A percentile compares a stretch with the other conserved stretches of the same genome.
phyloP scores from a whole-genome alignment of 495 filamentous ascomycete genomes.

The Aspergillus ellipticus region DNA sequence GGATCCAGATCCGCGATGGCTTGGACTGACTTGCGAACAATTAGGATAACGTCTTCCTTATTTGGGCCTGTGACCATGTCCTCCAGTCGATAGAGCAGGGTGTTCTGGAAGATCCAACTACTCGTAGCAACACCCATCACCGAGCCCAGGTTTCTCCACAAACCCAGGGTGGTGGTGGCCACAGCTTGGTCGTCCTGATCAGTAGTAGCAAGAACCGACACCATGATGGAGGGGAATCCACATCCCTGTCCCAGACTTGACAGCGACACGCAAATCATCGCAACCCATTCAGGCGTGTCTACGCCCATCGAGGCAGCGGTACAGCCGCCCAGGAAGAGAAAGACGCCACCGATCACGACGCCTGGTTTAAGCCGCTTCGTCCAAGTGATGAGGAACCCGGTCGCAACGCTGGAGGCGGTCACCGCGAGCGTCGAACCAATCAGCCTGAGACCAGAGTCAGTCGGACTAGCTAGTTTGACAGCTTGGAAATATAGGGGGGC shows the following conservation, averaged over 20 bases:
- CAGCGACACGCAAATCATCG: constrained; percentile 60
- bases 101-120: constrained; percentile 74
- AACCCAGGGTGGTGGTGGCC: constrained; percentile 64
- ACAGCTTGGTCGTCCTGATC: constrained; percentile 71
- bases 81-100: constrained; percentile 56
- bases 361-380: constrained; percentile 61
- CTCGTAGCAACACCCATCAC: constrained; percentile 69
- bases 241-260: constrained; percentile 63
- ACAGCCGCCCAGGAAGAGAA: constrained; percentile 53
- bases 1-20: constrained; percentile 46
- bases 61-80: constrained; percentile 51
- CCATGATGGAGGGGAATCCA: constrained; percentile 58
- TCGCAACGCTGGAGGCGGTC: constrained; percentile 56
- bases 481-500: constrained; percentile 78
- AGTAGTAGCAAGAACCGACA: constrained; percentile 64
- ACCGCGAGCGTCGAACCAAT: constrained; percentile 56
- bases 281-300: constrained; percentile 53
- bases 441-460: constrained; percentile 67
- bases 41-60: constrained; percentile 47
- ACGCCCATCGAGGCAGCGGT: constrained; percentile 49
- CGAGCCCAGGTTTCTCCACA: constrained; percentile 64
- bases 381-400: constrained; percentile 68
- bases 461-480: constrained; percentile 67
- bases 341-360: constrained; percentile 52
- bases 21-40: constrained; percentile 53